phyloP scores from a whole-genome alignment of 257 asterid species.

The Rehmannia glutinosa region DNA sequence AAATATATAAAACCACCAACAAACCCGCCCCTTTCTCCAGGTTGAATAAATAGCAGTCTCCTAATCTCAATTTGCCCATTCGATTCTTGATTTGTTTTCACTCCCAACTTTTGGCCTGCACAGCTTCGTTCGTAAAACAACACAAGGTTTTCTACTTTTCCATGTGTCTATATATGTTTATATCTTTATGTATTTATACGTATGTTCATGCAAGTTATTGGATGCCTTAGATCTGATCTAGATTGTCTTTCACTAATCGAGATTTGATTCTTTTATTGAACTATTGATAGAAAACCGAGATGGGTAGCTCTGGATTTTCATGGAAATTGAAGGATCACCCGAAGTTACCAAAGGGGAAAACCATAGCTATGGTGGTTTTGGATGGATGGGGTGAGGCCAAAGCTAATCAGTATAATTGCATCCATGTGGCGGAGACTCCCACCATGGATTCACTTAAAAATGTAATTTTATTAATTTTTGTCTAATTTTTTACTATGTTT shows the following conservation, averaged over 20 bases:
- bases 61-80: not conserved
- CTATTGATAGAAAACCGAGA: conserved; percentile 22
- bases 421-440: conserved; percentile 91
- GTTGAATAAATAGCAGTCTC: not conserved
- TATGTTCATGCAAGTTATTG: not conserved
- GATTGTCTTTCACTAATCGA: not conserved
- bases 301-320: conserved; percentile 75
- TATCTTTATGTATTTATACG: not conserved
- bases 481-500: not conserved
- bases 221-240: conserved; percentile 20
- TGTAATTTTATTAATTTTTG: conserved; percentile 27
- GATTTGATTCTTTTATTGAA: conserved; percentile 18
- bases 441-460: conserved; percentile 91
- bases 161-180: not conserved
- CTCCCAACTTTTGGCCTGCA: not conserved
- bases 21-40: not conserved
- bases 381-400: conserved; percentile 99
- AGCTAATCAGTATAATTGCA: conserved; percentile 80
- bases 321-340: conserved; percentile 92
- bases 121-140: not conserved
- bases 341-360: conserved; percentile 79
- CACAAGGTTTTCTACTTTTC: not conserved
- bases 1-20: no score
- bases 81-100: not conserved
- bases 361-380: conserved; percentile 73